Evolutionary conservation across 1,284 basidiomycete genomes (phyloP).

Genomic region (Phellopilus nigrolimitatus): DNA sequence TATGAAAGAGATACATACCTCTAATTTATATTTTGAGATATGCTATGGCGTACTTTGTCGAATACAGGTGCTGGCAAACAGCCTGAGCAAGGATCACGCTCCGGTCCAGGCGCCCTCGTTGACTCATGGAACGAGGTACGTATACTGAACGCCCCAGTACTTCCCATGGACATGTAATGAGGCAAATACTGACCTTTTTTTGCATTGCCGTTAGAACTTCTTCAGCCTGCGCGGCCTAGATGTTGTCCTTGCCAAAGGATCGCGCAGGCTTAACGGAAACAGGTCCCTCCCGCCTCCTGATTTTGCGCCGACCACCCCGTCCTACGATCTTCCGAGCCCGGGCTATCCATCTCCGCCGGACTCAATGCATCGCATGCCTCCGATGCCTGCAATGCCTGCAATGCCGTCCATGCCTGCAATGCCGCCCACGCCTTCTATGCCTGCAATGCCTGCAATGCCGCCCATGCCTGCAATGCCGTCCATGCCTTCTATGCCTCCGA

Average conservation of each 20-base stretch:
- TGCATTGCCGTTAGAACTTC: constrained; percentile 12
- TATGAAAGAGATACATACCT: not conserved
- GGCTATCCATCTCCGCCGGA: not conserved
- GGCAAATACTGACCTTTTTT: too few species aligned
- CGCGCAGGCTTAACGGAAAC: constrained; percentile 17
- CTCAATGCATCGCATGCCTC: too few species aligned
- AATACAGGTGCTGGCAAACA: constrained; percentile 4
- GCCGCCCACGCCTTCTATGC: not conserved
- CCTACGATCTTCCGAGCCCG: not conserved
- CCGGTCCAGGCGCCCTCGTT: constrained; percentile 12
- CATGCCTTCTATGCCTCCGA: not conserved
- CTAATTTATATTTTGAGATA: too few species aligned
- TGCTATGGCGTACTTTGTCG: constrained; percentile 3
- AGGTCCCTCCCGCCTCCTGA: constrained; percentile 13
- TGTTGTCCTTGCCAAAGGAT: constrained; percentile 17
- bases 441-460: constrained; percentile 1
- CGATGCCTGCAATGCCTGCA: not conserved
- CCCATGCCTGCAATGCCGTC: constrained; percentile 1
- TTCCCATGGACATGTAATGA: too few species aligned
- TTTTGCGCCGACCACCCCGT: not conserved
- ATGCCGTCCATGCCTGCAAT: not conserved
- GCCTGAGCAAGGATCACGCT: not conserved
- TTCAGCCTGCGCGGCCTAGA: constrained; percentile 17
- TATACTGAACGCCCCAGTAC: too few species aligned
- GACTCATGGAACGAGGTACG: constrained; percentile 18